Evolutionary conservation across 2,329 filamentous ascomycete species (phyloP).

Genomic region (Epichloe uncinata): DNA sequence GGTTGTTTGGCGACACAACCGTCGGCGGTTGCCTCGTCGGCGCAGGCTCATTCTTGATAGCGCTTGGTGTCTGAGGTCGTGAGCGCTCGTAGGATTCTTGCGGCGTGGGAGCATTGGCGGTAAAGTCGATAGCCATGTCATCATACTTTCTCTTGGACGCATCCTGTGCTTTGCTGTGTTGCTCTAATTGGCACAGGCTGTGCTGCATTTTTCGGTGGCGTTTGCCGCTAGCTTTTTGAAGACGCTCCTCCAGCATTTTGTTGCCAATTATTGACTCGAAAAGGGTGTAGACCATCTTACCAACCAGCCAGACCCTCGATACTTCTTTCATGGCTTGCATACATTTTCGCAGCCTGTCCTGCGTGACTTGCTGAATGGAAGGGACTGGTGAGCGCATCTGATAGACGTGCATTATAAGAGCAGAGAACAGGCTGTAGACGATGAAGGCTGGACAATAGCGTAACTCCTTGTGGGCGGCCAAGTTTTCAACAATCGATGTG

Average conservation of each 20-base stretch:
- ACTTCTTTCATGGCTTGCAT: conserved; percentile 90
- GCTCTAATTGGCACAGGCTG: conserved; percentile 24
- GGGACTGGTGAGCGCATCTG: conserved; percentile 95
- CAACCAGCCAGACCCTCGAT: conserved; percentile 91
- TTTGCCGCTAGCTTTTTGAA: conserved; percentile 76
- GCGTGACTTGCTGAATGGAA: conserved; percentile 76
- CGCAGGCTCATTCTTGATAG: conserved; percentile 28
- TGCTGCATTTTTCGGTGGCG: conserved; percentile 57
- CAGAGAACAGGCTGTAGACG: conserved; percentile 93
- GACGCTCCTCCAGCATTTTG: conserved; percentile 76
- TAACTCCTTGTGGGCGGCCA: conserved; percentile 70
- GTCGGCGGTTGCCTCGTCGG: conserved; percentile 43
- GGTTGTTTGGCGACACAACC: conserved; percentile 40
- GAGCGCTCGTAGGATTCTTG: conserved; percentile 95
- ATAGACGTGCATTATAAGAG: conserved; percentile 97
- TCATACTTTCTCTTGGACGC: conserved; percentile 82
- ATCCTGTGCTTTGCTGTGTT: conserved; percentile 28
- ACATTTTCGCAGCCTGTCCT: conserved; percentile 73
- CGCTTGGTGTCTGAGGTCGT: conserved; percentile 76
- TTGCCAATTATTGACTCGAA: conserved; percentile 97
- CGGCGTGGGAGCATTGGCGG: conserved; percentile 68
- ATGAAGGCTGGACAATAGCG: conserved; percentile 90
- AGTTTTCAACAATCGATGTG: conserved; percentile 86
- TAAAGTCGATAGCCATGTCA: conserved; percentile 85
- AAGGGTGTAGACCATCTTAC: conserved; percentile 94